A percentile compares a stretch with the other conserved stretches of the same genome.
These are phyloP conservation scores for Trichoderma orchidacearum DNA, from an alignment of 495 filamentous ascomycete genomes.

Conservation along the genomic window DNA sequence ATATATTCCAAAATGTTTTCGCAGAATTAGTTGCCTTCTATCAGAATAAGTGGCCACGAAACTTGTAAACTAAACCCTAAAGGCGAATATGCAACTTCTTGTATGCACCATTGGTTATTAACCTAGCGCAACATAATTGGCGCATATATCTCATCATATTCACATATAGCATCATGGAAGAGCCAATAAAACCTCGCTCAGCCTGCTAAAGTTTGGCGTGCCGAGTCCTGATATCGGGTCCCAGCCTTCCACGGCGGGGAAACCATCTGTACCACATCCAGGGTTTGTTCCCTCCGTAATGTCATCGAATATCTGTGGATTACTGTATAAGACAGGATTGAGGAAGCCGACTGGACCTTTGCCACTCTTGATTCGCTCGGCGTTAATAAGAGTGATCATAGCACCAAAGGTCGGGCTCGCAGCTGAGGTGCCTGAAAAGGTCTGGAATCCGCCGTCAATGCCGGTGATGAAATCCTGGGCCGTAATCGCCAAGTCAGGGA, in stretches of 20 bases:
- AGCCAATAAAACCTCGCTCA: background rate
- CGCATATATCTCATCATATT: too few relatives aligned
- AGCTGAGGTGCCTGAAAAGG: constrained; percentile 7
- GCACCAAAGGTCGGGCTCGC: constrained; percentile 3
- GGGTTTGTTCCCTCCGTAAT: constrained; percentile 31
- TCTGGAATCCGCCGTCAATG: constrained; percentile 3
- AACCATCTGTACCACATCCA: constrained; percentile 36
- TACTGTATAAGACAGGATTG: constrained; percentile 33
- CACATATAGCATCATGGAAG: background rate
- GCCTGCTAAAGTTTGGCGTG: background rate
- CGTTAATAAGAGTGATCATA: constrained; percentile 24
- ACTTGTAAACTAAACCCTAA: too few relatives aligned
- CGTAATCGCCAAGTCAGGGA: constrained; percentile 7
- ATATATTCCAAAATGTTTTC: too few relatives aligned
- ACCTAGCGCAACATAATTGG: too few relatives aligned
- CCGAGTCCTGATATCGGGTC: constrained; percentile 4
- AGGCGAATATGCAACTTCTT: too few relatives aligned
- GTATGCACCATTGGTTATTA: too few relatives aligned
- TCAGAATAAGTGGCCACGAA: too few relatives aligned
- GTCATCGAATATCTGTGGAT: constrained; percentile 34
- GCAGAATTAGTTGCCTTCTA: too few relatives aligned
- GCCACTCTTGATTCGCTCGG: constrained; percentile 29
- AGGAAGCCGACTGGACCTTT: constrained; percentile 37
- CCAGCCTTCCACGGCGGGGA: constrained; percentile 33
- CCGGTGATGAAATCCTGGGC: constrained; percentile 4